Conservation (phyloP, 2,329 filamentous ascomycete species). For the Penicillium sp. region DNA sequence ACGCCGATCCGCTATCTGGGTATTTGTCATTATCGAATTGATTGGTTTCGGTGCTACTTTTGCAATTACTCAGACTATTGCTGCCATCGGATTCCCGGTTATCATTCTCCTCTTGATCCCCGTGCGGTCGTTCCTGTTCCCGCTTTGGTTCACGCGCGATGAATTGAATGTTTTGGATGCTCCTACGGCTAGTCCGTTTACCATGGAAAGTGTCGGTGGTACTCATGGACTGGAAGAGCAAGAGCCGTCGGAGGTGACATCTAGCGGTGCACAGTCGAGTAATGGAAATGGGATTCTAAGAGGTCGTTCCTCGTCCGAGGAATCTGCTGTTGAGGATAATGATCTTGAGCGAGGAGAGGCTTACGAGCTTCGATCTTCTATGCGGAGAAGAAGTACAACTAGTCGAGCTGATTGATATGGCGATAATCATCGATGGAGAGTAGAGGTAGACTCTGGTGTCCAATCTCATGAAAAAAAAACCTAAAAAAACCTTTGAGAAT, state of each 20-base stretch:
- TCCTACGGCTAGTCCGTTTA: constrained; percentile 74
- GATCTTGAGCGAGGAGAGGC: constrained; percentile 44
- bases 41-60: constrained; percentile 75
- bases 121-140: constrained; percentile 63
- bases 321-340: constrained; percentile 35
- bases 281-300: constrained; percentile 21
- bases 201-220: constrained; percentile 74
- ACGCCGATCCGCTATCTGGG: constrained; percentile 69
- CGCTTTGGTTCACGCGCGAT: constrained; percentile 58
- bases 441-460: not conserved
- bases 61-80: constrained; percentile 79
- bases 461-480: not conserved
- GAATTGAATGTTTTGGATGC: constrained; percentile 67
- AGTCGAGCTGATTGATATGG: constrained; percentile 21
- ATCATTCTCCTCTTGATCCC: constrained; percentile 72
- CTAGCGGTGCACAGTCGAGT: constrained; percentile 6
- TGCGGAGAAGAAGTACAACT: constrained; percentile 31
- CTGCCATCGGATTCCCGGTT: constrained; percentile 77
- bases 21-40: constrained; percentile 69
- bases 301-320: constrained; percentile 23
- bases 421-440: not conserved
- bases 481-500: not conserved
- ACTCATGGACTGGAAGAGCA: constrained; percentile 51
- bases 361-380: constrained; percentile 35
- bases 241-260: constrained; percentile 5